These are phyloP conservation scores for Candida vartiovaarae DNA, from an alignment of 805 yeast genomes.

Conservation along the genomic window DNA sequence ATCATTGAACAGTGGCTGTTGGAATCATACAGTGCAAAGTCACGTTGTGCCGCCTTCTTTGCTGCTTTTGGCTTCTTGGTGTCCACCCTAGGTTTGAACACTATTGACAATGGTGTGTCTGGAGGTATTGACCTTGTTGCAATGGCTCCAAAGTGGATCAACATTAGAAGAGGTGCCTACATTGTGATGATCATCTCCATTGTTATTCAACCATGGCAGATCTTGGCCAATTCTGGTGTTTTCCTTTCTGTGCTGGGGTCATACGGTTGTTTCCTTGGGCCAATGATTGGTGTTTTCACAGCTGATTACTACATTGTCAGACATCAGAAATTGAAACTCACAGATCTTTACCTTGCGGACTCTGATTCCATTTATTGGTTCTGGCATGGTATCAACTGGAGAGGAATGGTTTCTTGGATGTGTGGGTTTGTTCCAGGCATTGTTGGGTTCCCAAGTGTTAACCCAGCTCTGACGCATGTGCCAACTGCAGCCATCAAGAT, in stretches of 20 bases:
- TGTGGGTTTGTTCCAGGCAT: conserved; percentile 35
- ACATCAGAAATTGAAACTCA: conserved; percentile 30
- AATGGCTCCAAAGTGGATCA: conserved; percentile 44
- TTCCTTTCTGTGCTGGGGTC: conserved; percentile 19
- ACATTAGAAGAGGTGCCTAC: conserved; percentile 55
- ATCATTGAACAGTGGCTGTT: conserved; percentile 34
- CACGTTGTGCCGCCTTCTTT: conserved; percentile 45
- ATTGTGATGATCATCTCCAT: conserved; percentile 65
- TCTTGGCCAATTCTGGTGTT: conserved; percentile 21
- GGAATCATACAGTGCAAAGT: conserved; percentile 29
- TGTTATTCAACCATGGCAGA: conserved; percentile 70
- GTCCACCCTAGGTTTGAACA: conserved; percentile 30
- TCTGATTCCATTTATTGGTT: conserved; percentile 35
- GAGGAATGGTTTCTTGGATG: conserved; percentile 32
- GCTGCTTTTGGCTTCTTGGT: conserved; percentile 27
- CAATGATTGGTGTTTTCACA: conserved; percentile 32
- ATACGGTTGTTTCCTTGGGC: conserved; percentile 36
- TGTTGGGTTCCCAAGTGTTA: conserved; percentile 32
- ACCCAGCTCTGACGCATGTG: conserved; percentile 23
- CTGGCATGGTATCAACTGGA: conserved; percentile 36
- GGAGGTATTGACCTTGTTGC: conserved; percentile 48
- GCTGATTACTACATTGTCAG: conserved; percentile 32
- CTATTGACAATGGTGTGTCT: conserved; percentile 36
- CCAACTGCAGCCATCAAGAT: conserved; percentile 23
- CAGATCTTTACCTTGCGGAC: conserved; percentile 32